Percentiles rank a stretch among this genome's conserved stretches.
Evolutionary conservation across 352 stramenopile species (phyloP).

Genomic region (Globisporangium spiculum): DNA sequence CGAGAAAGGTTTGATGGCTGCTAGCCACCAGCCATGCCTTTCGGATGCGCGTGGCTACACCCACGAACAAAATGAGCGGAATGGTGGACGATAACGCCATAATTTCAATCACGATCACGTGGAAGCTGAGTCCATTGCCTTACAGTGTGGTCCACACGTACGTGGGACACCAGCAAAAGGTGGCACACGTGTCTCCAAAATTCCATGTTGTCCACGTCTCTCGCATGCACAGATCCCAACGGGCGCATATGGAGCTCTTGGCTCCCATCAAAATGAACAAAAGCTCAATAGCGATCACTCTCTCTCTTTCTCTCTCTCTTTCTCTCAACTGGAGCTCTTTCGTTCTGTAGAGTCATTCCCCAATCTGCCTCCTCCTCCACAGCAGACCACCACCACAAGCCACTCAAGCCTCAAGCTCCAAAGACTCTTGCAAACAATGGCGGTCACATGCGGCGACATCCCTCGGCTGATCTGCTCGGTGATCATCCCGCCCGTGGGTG

Average conservation of each 20-base stretch:
- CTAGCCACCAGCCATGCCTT: neutral
- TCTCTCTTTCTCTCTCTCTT: neutral
- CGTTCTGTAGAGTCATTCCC: neutral
- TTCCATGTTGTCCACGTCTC: neutral
- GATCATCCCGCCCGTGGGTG: constrained; percentile 46
- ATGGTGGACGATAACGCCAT: neutral
- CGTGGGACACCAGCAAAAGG: neutral
- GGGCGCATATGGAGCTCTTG: neutral
- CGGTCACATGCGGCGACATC: constrained; percentile 67
- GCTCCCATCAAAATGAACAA: neutral
- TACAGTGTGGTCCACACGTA: neutral
- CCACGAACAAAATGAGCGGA: neutral
- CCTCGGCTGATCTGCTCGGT: constrained; percentile 65
- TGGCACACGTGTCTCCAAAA: no score
- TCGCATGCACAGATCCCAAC: no score
- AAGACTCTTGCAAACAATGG: constrained; percentile 25
- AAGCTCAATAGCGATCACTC: neutral
- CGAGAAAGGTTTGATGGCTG: neutral
- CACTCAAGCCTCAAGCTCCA: neutral
- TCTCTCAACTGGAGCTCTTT: neutral
- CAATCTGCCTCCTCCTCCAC: neutral
- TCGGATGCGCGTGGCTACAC: neutral
- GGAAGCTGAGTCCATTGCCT: neutral
- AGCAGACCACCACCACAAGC: constrained; percentile 2
- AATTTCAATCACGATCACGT: neutral